These are phyloP conservation scores for Penicillium sp. DNA, from an alignment of 2,329 filamentous ascomycete species.

Conservation along the genomic window DNA sequence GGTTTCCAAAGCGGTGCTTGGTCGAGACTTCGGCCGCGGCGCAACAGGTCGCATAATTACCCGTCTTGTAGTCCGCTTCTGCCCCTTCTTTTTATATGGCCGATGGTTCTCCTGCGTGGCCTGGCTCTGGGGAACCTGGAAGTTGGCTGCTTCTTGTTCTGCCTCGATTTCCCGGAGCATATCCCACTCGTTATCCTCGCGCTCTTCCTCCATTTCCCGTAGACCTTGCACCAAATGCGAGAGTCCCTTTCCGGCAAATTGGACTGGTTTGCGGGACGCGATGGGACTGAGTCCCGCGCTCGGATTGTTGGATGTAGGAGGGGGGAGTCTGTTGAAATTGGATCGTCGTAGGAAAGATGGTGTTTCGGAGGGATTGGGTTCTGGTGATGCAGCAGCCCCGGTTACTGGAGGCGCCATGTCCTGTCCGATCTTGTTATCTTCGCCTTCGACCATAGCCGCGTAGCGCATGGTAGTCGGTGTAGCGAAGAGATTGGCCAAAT, in stretches of 20 bases:
- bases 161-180: constrained; percentile 48
- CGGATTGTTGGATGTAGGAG: constrained; percentile 12
- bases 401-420: constrained; percentile 9
- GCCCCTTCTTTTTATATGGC: constrained; percentile 51
- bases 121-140: constrained; percentile 43
- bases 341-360: constrained; percentile 44
- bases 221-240: constrained; percentile 42
- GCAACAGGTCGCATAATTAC: constrained; percentile 47
- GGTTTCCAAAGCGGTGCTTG: constrained; percentile 20
- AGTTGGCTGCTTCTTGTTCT: constrained; percentile 31
- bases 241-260: constrained; percentile 42
- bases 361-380: constrained; percentile 34
- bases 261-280: constrained; percentile 36
- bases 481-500: constrained; percentile 48
- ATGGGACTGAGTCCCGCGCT: constrained; percentile 39
- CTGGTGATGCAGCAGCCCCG: constrained; percentile 6
- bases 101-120: constrained; percentile 8
- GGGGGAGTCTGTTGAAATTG: constrained; percentile 33
- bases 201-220: constrained; percentile 45
- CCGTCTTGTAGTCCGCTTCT: constrained; percentile 50
- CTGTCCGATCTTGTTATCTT: constrained; percentile 22
- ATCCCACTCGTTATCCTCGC: constrained; percentile 46
- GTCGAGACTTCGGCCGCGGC: constrained; percentile 31
- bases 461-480: constrained; percentile 49
- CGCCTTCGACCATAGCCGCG: constrained; percentile 40